Evolutionary conservation across 768 basidiomycete species (phyloP).

Genomic region (Fomitopsis pulvina): DNA sequence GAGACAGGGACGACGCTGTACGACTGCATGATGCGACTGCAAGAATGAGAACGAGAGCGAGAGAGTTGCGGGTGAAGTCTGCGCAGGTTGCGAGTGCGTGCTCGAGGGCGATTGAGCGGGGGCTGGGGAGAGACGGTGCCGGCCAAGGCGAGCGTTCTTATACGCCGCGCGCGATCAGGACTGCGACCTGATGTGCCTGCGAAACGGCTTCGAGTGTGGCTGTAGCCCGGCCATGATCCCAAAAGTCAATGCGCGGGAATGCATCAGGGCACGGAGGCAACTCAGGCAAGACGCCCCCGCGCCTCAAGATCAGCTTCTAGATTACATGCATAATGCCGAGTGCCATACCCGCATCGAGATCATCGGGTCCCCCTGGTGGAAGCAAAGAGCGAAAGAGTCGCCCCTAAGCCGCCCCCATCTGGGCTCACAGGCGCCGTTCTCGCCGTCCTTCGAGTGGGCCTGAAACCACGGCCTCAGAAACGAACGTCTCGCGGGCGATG

Average conservation of each 20-base stretch:
- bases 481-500: no score
- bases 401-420: no score
- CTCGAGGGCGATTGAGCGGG: neutral
- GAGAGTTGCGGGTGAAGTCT: neutral
- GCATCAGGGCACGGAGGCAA: neutral
- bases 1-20: neutral
- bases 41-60: neutral
- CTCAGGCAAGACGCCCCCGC: neutral
- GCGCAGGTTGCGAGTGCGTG: neutral
- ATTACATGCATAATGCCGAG: no score
- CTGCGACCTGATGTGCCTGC: neutral
- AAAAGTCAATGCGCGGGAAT: neutral
- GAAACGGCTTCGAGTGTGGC: neutral
- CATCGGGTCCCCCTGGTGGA: no score
- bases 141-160: neutral
- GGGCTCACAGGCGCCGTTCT: no score
- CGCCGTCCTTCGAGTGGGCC: no score
- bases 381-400: no score
- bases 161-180: neutral
- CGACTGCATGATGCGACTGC: slow-evolving; percentile 9
- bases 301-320: no score
- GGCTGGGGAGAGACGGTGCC: neutral
- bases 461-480: no score
- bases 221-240: neutral
- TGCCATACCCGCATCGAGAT: neutral